Conservation (phyloP, 1,284 basidiomycete genomes). For the Pseudozyma tsukubaensis region DNA sequence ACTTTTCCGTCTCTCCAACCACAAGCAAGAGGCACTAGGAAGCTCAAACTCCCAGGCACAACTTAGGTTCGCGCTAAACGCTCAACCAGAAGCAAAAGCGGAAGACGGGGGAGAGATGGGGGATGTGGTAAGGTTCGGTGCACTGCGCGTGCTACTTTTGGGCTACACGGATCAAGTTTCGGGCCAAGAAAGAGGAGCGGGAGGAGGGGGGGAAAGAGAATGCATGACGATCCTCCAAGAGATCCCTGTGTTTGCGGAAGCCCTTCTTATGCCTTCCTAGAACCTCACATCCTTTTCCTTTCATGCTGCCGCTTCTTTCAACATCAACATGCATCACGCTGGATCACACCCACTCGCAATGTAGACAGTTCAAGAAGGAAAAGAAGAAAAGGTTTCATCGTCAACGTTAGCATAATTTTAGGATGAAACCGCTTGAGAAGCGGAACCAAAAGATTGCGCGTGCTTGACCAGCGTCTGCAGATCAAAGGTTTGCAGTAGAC, state of each 20-base stretch:
- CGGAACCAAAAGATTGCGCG: too few species aligned
- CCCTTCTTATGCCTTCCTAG: neutral
- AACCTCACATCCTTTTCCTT: neutral
- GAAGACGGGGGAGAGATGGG: neutral
- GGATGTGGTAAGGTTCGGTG: constrained; percentile 14
- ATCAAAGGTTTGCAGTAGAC: neutral
- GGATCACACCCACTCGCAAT: too few species aligned
- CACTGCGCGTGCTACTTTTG: constrained; percentile 7
- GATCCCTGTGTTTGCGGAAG: constrained; percentile 20
- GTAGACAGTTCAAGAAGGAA: too few species aligned
- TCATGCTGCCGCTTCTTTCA: neutral
- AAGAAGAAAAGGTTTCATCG: too few species aligned
- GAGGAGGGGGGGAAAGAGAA: neutral
- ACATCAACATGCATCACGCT: neutral
- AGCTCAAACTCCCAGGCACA: neutral
- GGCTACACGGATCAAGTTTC: neutral
- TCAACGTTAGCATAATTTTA: too few species aligned
- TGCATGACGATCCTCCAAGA: constrained; percentile 7
- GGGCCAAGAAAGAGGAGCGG: neutral
- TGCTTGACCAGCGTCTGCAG: neutral
- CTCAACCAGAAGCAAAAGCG: neutral
- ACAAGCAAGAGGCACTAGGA: neutral
- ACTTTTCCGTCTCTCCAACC: neutral
- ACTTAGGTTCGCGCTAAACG: neutral
- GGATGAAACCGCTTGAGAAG: too few species aligned